Base-by-base conservation (phyloP, 2,329 filamentous ascomycete species). In the Elsinoe batatas region DNA sequence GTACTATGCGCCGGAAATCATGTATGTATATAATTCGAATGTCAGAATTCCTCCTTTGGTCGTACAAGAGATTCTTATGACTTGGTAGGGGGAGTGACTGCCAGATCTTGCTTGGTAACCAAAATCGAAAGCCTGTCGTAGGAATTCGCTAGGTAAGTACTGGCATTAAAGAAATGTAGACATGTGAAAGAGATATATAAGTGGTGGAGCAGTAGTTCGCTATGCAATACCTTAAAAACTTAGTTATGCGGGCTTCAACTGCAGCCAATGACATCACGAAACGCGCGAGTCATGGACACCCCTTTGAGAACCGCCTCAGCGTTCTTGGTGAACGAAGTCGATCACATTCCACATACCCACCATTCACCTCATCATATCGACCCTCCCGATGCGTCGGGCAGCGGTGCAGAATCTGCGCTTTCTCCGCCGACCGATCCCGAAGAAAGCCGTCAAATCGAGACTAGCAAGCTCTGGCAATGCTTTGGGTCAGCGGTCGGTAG, bases 361-460 rank as follows among this genome's bases (percentile, higher is more conserved):
- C 44, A 33, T 3, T 17, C 18, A 33, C 13, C 36, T 30, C 38
- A 20, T 37, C 36, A 26, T 20, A 13, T 22, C 44, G 54, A 38
- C 58, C 35, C 56, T 61, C 59, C 75, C 75, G 74, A 91, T 91
- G 87, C 85, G 85, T 81, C 85, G 84, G 73, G 84, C 80, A 71
- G 80, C 81, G 63, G 72, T 83, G 61, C 80, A 81, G 76, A 81
- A 80, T 66, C 74, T 87, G 69, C 81, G 85, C 75, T 82, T 83
- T 67, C 81, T 81, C 65, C 80, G 81, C 71, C 80, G 84, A 68
- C 79, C 77, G 65, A 78, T 78, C 65, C 78, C 80, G 69, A 83
- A 80, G 66, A 80, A 78, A 68, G 71, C 83, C 61, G 65, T 76
- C 63, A 80, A 79, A 64, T 75, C 71, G 68, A 69, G 76, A 38